Conservation (phyloP, 2,329 filamentous ascomycete species). For the Ophiostoma quercus region DNA sequence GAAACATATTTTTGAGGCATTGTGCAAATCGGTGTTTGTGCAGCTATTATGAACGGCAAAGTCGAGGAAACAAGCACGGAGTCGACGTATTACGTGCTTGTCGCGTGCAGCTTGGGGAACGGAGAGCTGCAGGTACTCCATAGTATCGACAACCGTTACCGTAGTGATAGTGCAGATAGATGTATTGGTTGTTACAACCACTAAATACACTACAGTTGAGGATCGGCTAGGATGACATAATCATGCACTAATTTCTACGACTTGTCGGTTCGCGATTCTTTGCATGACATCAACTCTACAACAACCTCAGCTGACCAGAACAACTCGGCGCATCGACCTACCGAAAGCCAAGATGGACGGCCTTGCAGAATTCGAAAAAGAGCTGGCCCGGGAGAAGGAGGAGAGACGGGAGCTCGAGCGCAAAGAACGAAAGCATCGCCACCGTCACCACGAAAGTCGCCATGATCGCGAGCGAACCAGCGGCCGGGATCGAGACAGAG, state of each 20-base stretch:
- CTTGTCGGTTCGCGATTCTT: background rate
- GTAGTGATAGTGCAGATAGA: background rate
- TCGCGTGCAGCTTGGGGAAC: background rate
- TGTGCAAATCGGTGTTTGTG: background rate
- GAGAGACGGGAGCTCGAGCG: conserved; percentile 28
- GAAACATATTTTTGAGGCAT: conserved; percentile 13
- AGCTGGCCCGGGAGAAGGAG: conserved; percentile 33
- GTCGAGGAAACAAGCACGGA: background rate
- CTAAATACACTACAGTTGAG: background rate
- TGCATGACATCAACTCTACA: background rate
- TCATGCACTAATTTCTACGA: background rate
- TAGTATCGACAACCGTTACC: background rate
- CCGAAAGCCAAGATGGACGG: conserved; percentile 27
- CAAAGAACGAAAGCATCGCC: conserved; percentile 30
- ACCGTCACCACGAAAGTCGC: conserved; percentile 27
- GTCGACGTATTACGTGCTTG: background rate
- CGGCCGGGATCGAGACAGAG: conserved; percentile 25
- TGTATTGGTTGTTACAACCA: fast-evolving
- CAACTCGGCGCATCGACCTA: background rate
- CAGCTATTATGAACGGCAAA: background rate
- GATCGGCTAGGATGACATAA: background rate
- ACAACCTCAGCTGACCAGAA: background rate
- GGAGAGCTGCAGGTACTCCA: background rate
- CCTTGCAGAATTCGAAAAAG: conserved; percentile 38
- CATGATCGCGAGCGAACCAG: background rate